Conservation (phyloP, 495 filamentous ascomycete genomes). For the Alectoria sarmentosa region DNA sequence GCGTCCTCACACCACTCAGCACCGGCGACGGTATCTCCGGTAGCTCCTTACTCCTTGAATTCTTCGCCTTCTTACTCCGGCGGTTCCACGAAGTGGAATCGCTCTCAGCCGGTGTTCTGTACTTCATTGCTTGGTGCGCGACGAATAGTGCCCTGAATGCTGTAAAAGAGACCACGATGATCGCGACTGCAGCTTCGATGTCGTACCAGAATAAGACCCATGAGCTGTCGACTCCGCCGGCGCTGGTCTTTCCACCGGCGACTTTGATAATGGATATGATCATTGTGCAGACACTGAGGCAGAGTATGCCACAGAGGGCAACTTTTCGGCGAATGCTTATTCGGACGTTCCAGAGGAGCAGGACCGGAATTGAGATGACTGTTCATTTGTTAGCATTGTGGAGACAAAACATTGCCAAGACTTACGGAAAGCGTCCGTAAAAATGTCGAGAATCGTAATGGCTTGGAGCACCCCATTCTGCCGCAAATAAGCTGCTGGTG, state of each 20-base stretch:
- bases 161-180: slow-evolving; percentile 17
- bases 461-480: background rate
- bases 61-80: background rate
- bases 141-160: slow-evolving; percentile 21
- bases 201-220: slow-evolving; percentile 20
- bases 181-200: slow-evolving; percentile 12
- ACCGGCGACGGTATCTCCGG: background rate
- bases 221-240: background rate
- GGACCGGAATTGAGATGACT: slow-evolving; percentile 18
- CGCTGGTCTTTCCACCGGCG: slow-evolving; percentile 4
- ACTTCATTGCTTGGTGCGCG: background rate
- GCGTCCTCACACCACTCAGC: background rate
- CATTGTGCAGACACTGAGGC: slow-evolving; percentile 15
- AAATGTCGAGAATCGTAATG: background rate
- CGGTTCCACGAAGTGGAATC: background rate
- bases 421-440: background rate
- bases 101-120: background rate
- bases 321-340: slow-evolving; percentile 11
- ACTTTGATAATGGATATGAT: slow-evolving; percentile 16
- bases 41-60: background rate
- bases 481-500: background rate
- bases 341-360: slow-evolving; percentile 15
- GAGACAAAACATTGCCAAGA: background rate
- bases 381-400: background rate
- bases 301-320: slow-evolving; percentile 11